These are phyloP conservation scores for Gomphus sp. DNA, from an alignment of 1,284 basidiomycete genomes.

Conservation along the genomic window DNA sequence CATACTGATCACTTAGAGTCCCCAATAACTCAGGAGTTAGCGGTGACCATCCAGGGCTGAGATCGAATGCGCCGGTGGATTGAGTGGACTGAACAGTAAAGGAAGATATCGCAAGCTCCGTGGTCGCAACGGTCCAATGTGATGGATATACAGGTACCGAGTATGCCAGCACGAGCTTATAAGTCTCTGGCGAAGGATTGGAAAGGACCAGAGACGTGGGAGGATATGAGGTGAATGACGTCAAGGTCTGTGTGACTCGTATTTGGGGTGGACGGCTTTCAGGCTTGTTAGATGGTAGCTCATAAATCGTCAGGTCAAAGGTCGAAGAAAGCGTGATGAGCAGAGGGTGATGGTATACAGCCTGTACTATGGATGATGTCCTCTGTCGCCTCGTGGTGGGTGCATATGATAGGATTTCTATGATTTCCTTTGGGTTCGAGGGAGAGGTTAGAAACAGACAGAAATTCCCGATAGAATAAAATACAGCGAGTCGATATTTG, in stretches of 20 bases:
- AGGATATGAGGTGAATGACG: conserved; percentile 64
- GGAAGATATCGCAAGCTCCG: conserved; percentile 57
- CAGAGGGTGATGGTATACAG: conserved; percentile 68
- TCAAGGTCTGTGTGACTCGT: conserved; percentile 37
- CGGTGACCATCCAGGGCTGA: conserved; percentile 50
- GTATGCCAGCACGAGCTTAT: conserved; percentile 66
- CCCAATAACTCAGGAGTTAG: conserved; percentile 54
- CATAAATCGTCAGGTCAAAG: conserved; percentile 61
- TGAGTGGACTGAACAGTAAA: conserved; percentile 45
- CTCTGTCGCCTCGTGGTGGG: conserved; percentile 32
- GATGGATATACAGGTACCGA: conserved; percentile 67
- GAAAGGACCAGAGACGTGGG: conserved; percentile 66
- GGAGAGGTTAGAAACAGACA: conserved; percentile 33
- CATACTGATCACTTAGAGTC: conserved; percentile 64
- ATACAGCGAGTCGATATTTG: conserved; percentile 41
- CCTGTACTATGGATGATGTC: conserved; percentile 44
- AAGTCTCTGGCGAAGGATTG: conserved; percentile 39
- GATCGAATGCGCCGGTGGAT: conserved; percentile 56
- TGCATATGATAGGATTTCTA: conserved; percentile 31
- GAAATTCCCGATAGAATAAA: conserved; percentile 62
- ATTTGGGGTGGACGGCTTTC: conserved; percentile 35
- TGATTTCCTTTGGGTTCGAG: conserved; percentile 7
- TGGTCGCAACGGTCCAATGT: conserved; percentile 73
- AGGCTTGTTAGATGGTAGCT: conserved; percentile 36
- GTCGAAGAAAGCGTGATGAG: conserved; percentile 58